Evolutionary conservation across 345 rosid species (phyloP), one percentile per base, ranked within the genome.

Genomic region (Linum tenue): DNA sequence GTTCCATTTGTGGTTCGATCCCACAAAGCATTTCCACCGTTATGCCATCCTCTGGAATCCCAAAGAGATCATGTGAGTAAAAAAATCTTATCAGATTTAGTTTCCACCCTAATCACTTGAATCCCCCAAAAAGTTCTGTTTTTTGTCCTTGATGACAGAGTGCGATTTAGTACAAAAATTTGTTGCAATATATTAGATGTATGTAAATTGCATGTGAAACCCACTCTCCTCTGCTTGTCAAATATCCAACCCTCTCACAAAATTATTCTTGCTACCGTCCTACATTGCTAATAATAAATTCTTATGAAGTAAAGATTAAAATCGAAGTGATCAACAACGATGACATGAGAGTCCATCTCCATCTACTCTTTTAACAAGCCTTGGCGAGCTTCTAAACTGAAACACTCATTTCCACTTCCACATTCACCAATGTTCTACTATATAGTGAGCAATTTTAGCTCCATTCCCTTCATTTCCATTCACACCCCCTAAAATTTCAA

Each of bases 1-100:
- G 70, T 92, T 88, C 71, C 89, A 82, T 65, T 76, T 92, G 17
- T 90, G 97, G 98, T 92, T 92, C 73, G 98, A 92, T 85, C 98
- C 97, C 2, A 90, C 98, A 62, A 48, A 76, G 63, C 67, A 39
- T 36, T 90, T 90, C 78, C 98, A 92, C 67, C 94, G 88, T 58
- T 90, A 92, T 78, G 98, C 96, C 66, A 85, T 92, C 43, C 77
- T 86, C 14, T 92, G 97, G 98, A 86, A 56, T 65, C 96, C 98
- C n/a, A 83, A 76, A 62, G 97, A 92, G 79, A 84, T 92, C 82
- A 85, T 92, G 98, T 92, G 76, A 90, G 96, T 73, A 57, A 31
- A 37, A 38, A 9, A 22, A 60, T 5, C 2, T 55, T 37, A 22
- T 5, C 16, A 14, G 42, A 3, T 17, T 39, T 9, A 15, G 2